Percentiles rank a stretch among this genome's conserved stretches.
These are phyloP conservation scores for Catharanthus roseus DNA, from an alignment of 257 asterid species.

Conservation along the genomic window DNA sequence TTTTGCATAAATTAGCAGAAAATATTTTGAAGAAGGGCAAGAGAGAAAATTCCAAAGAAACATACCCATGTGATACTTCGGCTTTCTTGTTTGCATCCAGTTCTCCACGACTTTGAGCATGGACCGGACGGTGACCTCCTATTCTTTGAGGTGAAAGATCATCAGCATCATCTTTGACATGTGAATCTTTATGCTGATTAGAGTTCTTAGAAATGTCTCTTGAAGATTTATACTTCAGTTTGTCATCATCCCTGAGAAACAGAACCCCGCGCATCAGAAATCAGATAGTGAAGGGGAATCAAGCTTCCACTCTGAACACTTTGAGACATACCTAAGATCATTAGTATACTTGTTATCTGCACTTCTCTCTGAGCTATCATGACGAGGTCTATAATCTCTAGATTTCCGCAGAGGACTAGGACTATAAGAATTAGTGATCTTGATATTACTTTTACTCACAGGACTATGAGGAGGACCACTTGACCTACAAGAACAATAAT, in stretches of 20 bases:
- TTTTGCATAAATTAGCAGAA: neutral
- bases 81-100: slow-evolving; percentile 32
- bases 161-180: slow-evolving; percentile 12
- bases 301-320: neutral
- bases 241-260: slow-evolving; percentile 38
- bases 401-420: slow-evolving; percentile 31
- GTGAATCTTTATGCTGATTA: slow-evolving; percentile 28
- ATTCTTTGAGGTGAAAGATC: slow-evolving; percentile 24
- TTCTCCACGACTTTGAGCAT: slow-evolving; percentile 30
- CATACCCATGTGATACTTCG: slow-evolving; percentile 43
- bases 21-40: neutral
- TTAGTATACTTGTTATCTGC: slow-evolving; percentile 31
- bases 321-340: slow-evolving; percentile 33
- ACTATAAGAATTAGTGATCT: slow-evolving; percentile 31
- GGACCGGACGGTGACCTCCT: slow-evolving; percentile 19
- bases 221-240: slow-evolving; percentile 31
- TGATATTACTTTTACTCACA: slow-evolving; percentile 28
- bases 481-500: slow-evolving; percentile 36
- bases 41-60: neutral
- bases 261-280: slow-evolving; percentile 4
- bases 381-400: slow-evolving; percentile 35
- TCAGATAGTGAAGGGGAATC: neutral
- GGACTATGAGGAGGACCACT: slow-evolving; percentile 39
- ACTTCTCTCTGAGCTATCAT: slow-evolving; percentile 40
- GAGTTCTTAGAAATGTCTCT: slow-evolving; percentile 28